Evolutionary conservation across 2,329 filamentous ascomycete genomes (phyloP).

Genomic region (Fusarium burgessii): DNA sequence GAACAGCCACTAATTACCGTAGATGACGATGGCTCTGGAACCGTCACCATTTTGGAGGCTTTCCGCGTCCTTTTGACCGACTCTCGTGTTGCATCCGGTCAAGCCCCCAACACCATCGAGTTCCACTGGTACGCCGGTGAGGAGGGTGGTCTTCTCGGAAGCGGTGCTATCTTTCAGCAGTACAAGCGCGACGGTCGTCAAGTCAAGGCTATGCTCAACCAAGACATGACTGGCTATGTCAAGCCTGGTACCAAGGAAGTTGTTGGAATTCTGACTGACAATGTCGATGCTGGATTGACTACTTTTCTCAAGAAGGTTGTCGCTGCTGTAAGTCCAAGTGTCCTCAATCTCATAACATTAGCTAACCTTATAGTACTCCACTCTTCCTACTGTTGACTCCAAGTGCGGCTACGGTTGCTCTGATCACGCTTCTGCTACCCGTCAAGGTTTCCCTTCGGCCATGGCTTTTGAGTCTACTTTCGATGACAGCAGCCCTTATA

Average conservation of each 20-base stretch:
- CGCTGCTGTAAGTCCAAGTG: conserved; percentile 29
- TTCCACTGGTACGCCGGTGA: conserved; percentile 91
- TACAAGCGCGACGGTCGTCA: conserved; percentile 51
- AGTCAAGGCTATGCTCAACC: conserved; percentile 58
- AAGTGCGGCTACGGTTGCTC: conserved; percentile 71
- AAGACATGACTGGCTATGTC: conserved; percentile 59
- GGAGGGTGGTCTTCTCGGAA: conserved; percentile 82
- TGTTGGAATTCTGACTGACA: conserved; percentile 57
- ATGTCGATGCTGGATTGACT: conserved; percentile 52
- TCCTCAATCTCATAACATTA: rapidly evolving
- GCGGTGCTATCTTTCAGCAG: conserved; percentile 63
- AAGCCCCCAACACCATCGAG: conserved; percentile 78
- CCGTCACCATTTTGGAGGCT: conserved; percentile 80
- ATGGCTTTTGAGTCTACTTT: conserved; percentile 74
- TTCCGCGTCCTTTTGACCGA: conserved; percentile 77
- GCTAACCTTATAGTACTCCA: conserved; percentile 46
- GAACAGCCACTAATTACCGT: background rate
- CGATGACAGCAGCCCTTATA: conserved; percentile 73
- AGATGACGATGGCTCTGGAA: conserved; percentile 45
- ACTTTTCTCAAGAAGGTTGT: conserved; percentile 55
- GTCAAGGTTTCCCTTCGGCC: conserved; percentile 73
- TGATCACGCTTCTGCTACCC: conserved; percentile 70
- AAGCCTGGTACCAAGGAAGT: conserved; percentile 45
- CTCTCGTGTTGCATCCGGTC: conserved; percentile 70
- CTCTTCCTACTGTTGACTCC: conserved; percentile 59